Evolutionary conservation across 805 yeast species (phyloP).

Genomic region (Pichia insulana): DNA sequence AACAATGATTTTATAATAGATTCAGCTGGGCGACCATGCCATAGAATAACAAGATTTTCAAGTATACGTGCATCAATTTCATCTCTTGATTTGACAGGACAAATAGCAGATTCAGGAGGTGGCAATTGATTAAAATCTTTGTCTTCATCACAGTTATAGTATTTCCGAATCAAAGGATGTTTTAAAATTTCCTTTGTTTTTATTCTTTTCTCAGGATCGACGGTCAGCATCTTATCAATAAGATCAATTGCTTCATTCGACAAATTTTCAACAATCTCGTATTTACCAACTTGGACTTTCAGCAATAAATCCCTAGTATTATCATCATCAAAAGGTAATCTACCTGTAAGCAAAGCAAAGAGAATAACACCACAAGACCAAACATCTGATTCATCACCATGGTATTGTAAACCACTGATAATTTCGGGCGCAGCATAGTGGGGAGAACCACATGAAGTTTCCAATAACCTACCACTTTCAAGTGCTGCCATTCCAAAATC

Average conservation of each 20-base stretch:
- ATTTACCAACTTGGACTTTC: slow-evolving; percentile 88
- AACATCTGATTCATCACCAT: slow-evolving; percentile 94
- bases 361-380: slow-evolving; percentile 98
- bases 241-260: slow-evolving; percentile 83
- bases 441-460: slow-evolving; percentile 96
- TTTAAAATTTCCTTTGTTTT: slow-evolving; percentile 63
- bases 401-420: slow-evolving; percentile 89
- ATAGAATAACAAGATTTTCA: slow-evolving; percentile 45
- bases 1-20: slow-evolving; percentile 25
- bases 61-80: slow-evolving; percentile 46
- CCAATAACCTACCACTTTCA: slow-evolving; percentile 69
- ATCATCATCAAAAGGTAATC: slow-evolving; percentile 94
- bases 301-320: slow-evolving; percentile 77
- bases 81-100: slow-evolving; percentile 35
- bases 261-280: slow-evolving; percentile 70
- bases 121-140: slow-evolving; percentile 36
- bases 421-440: slow-evolving; percentile 98
- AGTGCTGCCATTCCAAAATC: slow-evolving; percentile 99
- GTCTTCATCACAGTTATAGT: slow-evolving; percentile 40
- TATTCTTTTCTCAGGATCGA: slow-evolving; percentile 75
- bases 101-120: slow-evolving; percentile 45
- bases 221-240: slow-evolving; percentile 69
- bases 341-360: slow-evolving; percentile 89
- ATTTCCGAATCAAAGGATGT: slow-evolving; percentile 78
- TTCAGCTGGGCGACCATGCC: slow-evolving; percentile 45